Base-by-base conservation (phyloP, 2,329 filamentous ascomycete genomes). In the Pyricularia grisea region DNA sequence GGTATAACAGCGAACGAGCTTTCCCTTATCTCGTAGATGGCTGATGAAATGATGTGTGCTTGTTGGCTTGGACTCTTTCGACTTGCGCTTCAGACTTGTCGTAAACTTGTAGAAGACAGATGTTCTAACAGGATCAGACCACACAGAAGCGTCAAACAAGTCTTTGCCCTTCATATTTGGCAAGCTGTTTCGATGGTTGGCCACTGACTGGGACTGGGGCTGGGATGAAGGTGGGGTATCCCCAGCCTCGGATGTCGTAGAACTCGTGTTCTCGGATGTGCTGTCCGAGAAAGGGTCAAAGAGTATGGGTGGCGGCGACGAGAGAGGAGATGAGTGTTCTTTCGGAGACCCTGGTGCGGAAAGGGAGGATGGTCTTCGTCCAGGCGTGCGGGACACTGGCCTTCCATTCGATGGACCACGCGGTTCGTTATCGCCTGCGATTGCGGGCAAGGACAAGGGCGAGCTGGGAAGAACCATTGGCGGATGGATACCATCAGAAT, bases 21-120 rank as follows among this genome's bases (percentile, higher is more conserved):
- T 89, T 3, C 89, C 88, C 4, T 86, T 83, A 74, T 92, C 88
- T 64, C 88, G 84, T 5, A 92, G 81, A 42, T 88, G 85, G 63
- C 86, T 84, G 72, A 92, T 89, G 75, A 92, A 92, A 69, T 85
- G 85, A 77, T 92, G 90, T 1, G 88, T 90, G 23, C 81, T 81
- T 1, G 89, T 91, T 0, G 89, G 89, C 68, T 84, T 78, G 11
- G 90, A 87, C n/a, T 85, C 83, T 58, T 81, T 83, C 20, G 90
- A 85, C 69, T 87, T 90, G 71, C 90, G 84, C 31, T 90, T 83
- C 5, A 92, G 78, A 0, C 87, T 88, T 0, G 90, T 90, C 50
- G 89, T 87, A 73, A 92, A 92, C 12, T 86, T 89, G 74, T 92
- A 92, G 71, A 92, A 92, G 11, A 91, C 87, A 0, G 88, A 88